Conservation (phyloP, 805 yeast genomes). For the Yarrowia sp. region DNA sequence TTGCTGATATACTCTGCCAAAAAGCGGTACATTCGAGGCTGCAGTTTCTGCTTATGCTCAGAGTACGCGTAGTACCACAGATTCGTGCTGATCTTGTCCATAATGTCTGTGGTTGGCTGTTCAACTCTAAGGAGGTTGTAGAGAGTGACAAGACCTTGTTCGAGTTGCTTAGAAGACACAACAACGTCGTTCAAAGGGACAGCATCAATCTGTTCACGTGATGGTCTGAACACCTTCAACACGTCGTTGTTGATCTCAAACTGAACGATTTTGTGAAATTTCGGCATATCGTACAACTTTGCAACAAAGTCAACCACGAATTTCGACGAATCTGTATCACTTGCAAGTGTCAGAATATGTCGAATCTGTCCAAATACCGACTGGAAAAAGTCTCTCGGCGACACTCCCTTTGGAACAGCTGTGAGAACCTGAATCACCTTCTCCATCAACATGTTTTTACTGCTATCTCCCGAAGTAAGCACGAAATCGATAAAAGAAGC, state of each 20-base stretch:
- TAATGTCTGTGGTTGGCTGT: slow-evolving; percentile 24
- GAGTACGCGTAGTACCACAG: slow-evolving; percentile 28
- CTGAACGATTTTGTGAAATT: slow-evolving; percentile 26
- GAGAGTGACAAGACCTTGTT: slow-evolving; percentile 6
- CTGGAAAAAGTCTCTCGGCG: slow-evolving; percentile 14
- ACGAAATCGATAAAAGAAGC: slow-evolving; percentile 21
- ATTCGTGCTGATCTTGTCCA: slow-evolving; percentile 21
- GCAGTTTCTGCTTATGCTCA: slow-evolving; percentile 20
- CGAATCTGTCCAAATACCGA: slow-evolving; percentile 2
- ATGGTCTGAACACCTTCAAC: background rate
- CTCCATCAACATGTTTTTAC: slow-evolving; percentile 8
- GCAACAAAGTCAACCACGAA: slow-evolving; percentile 8
- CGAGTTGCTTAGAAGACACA: background rate
- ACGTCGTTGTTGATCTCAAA: slow-evolving; percentile 16
- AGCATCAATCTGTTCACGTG: slow-evolving; percentile 9
- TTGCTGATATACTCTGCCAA: slow-evolving; percentile 27
- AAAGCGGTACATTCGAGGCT: slow-evolving; percentile 31
- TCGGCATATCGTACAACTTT: slow-evolving; percentile 13
- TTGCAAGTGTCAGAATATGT: slow-evolving; percentile 5
- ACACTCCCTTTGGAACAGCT: slow-evolving; percentile 13
- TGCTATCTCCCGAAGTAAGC: slow-evolving; percentile 11
- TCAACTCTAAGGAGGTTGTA: slow-evolving; percentile 25
- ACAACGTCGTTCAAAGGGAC: background rate
- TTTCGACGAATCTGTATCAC: slow-evolving; percentile 24
- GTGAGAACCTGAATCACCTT: slow-evolving; percentile 25